Evolutionary conservation across 2,329 filamentous ascomycete species (phyloP).

Genomic region (Claviceps sp.): DNA sequence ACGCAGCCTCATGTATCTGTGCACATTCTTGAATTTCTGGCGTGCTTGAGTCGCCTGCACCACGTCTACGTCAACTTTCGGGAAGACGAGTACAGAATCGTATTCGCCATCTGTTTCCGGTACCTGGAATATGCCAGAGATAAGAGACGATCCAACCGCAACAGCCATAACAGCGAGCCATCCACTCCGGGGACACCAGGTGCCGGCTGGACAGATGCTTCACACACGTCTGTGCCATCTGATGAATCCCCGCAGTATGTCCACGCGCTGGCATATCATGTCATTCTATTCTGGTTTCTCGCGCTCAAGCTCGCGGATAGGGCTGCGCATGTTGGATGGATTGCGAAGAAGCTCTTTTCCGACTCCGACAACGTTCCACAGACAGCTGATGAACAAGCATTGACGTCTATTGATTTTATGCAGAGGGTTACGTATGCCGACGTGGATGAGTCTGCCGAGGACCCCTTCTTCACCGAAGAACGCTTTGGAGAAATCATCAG

Average conservation of each 20-base stretch:
- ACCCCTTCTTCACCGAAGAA: conserved; percentile 50
- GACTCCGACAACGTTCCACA: conserved; percentile 58
- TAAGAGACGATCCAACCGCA: conserved; percentile 35
- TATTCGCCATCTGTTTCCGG: conserved; percentile 90
- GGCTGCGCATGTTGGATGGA: conserved; percentile 75
- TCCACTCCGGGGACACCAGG: conserved; percentile 14
- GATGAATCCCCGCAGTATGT: conserved; percentile 88
- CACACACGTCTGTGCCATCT: conserved; percentile 26
- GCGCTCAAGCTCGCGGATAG: conserved; percentile 76
- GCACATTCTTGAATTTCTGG: conserved; percentile 93
- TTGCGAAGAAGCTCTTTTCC: conserved; percentile 72
- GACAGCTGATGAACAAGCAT: conserved; percentile 77
- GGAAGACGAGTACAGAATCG: conserved; percentile 82
- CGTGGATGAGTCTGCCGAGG: conserved; percentile 59
- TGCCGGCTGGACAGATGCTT: conserved; percentile 12
- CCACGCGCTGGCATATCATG: conserved; percentile 84
- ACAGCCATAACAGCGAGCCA: conserved; percentile 31
- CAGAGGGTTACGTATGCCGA: conserved; percentile 78
- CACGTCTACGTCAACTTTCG: conserved; percentile 79
- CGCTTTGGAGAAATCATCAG: conserved; percentile 53
- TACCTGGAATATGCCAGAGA: conserved; percentile 84
- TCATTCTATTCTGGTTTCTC: conserved; percentile 95
- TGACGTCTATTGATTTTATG: conserved; percentile 92
- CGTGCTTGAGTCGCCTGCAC: conserved; percentile 71
- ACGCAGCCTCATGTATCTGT: conserved; percentile 85